These are phyloP conservation scores for Penicillium palitans DNA, from an alignment of 2,329 filamentous ascomycete species.

Conservation along the genomic window DNA sequence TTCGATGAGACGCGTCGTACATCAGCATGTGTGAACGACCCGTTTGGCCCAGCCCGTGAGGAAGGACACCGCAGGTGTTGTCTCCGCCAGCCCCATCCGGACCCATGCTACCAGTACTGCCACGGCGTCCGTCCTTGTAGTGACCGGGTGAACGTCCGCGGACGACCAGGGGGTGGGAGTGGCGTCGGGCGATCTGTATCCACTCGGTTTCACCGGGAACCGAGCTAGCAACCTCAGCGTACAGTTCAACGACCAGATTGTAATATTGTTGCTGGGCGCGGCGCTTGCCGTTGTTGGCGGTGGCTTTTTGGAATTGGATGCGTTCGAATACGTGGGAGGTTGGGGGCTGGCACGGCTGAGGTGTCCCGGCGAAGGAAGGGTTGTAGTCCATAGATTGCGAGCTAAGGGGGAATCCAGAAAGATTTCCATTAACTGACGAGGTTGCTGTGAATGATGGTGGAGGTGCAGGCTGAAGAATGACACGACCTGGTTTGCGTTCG, in stretches of 20 bases:
- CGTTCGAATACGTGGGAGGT: constrained; percentile 72
- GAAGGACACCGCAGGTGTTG: constrained; percentile 31
- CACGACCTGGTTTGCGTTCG: constrained; percentile 69
- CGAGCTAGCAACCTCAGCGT: constrained; percentile 61
- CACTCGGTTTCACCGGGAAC: constrained; percentile 54
- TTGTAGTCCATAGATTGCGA: constrained; percentile 37
- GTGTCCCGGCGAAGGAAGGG: constrained; percentile 30
- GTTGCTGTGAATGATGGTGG: constrained; percentile 47
- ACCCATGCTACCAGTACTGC: constrained; percentile 70
- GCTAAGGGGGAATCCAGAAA: constrained; percentile 27
- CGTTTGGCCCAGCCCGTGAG: constrained; percentile 32
- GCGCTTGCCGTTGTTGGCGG: constrained; percentile 89
- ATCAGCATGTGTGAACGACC: constrained; percentile 36
- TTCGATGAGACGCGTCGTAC: constrained; percentile 37
- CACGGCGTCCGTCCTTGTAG: constrained; percentile 69
- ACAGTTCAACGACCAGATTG: constrained; percentile 83
- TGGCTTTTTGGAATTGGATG: constrained; percentile 92
- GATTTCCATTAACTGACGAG: constrained; percentile 23
- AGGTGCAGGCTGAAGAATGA: constrained; percentile 66
- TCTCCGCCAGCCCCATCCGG: constrained; percentile 59
- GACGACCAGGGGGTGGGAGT: constrained; percentile 83
- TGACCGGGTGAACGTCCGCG: constrained; percentile 79
- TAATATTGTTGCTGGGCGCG: constrained; percentile 91
- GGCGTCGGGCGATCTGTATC: constrained; percentile 69
- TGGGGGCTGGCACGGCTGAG: constrained; percentile 39